A percentile compares a stretch with the other conserved stretches of the same genome.
Evolutionary conservation across 1,139 yeast species (phyloP).

Genomic region (Yamadazyma diddensiae): DNA sequence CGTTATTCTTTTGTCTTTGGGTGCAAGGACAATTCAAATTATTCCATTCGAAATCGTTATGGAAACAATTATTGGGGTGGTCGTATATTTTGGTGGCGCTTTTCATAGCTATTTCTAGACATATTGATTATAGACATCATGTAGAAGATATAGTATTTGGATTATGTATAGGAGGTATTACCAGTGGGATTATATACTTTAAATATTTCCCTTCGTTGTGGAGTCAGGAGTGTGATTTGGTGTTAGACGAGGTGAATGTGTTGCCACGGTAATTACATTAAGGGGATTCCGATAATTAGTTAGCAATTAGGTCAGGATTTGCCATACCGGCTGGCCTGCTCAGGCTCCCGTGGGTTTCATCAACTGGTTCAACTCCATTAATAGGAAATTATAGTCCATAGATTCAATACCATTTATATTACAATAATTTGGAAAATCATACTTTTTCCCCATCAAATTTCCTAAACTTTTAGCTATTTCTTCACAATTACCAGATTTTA

Average conservation of each 20-base stretch:
- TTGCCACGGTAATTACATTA: constrained; percentile 8
- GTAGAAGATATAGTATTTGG: constrained; percentile 41
- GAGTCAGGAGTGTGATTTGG: constrained; percentile 6
- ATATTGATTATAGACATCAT: constrained; percentile 46
- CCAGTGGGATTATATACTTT: constrained; percentile 26
- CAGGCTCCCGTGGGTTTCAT: too few species aligned
- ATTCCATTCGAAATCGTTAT: constrained; percentile 11
- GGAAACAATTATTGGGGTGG: constrained; percentile 15
- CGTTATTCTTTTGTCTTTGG: constrained; percentile 41
- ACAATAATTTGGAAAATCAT: constrained; percentile 13
- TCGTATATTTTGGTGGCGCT: constrained; percentile 30
- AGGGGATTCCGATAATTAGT: too few species aligned
- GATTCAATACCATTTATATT: constrained; percentile 12
- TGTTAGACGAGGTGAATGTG: constrained; percentile 7
- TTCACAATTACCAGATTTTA: constrained; percentile 13
- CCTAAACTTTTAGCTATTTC: constrained; percentile 15
- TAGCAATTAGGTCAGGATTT: too few species aligned
- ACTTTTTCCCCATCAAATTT: constrained; percentile 12
- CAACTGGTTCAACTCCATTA: constrained; percentile 9
- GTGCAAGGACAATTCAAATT: constrained; percentile 34
- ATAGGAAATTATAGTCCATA: constrained; percentile 12
- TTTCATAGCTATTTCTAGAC: constrained; percentile 37
- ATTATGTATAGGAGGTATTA: constrained; percentile 25
- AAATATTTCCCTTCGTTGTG: constrained; percentile 14
- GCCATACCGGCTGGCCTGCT: background rate